phyloP scores from a whole-genome alignment of 2,329 filamentous ascomycete genomes.

The Colletotrichum echinochloae region DNA sequence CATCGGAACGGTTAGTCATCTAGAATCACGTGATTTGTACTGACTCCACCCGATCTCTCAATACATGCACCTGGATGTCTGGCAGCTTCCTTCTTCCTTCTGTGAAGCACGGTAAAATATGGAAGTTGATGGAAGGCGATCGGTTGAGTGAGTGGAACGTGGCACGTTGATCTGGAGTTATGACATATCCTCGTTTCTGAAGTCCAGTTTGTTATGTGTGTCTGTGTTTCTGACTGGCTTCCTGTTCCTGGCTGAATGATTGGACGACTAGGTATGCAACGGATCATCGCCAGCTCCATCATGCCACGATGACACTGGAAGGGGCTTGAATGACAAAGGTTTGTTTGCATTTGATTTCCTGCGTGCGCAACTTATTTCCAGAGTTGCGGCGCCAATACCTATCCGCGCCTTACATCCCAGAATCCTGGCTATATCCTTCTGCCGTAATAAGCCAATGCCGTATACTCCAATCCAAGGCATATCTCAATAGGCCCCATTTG shows the following conservation, averaged over 20 bases:
- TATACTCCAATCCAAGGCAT: constrained; percentile 27
- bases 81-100: background rate
- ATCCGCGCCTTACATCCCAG: constrained; percentile 5
- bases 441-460: constrained; percentile 10
- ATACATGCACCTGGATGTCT: background rate
- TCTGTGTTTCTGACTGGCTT: background rate
- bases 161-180: background rate
- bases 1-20: constrained; percentile 31
- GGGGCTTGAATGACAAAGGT: background rate
- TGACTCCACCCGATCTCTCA: constrained; percentile 31
- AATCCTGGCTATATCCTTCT: constrained; percentile 20
- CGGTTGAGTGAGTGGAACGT: background rate
- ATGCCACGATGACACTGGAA: background rate
- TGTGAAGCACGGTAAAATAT: background rate
- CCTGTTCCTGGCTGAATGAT: background rate
- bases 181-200: background rate
- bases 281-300: background rate
- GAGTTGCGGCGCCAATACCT: background rate
- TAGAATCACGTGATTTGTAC: background rate
- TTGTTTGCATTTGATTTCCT: background rate
- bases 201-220: background rate
- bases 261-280: background rate
- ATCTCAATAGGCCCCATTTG: constrained; percentile 55
- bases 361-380: background rate
- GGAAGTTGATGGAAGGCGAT: background rate